Evolutionary conservation across 192 early-diverging fungal species (phyloP), one percentile per base, ranked within the genome.

Genomic region (Rhizophagus prolifer): DNA sequence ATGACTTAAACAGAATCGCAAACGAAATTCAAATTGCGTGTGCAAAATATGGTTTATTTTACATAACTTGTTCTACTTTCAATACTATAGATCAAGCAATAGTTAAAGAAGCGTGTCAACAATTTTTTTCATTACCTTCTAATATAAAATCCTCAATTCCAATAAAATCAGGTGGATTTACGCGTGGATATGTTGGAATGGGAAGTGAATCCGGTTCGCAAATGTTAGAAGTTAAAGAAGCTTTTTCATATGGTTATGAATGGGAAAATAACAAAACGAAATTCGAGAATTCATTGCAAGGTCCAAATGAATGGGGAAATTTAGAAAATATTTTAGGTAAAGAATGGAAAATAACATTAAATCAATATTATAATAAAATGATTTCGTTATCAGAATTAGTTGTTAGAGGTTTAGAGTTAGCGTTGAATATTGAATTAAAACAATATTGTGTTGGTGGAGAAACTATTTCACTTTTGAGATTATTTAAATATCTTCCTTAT

Each of bases 221-320:
- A 7, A 82, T 82, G 9, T 81, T 85, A 26, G 90, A 91, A 79
- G 78, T 86, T 25, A 91, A 91, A 78, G 86, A 90, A 75, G 90
- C 84, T 0, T 90, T 91, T 62, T 82, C 80, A 13, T 90, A 89
- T 73, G 90, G 90, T 1, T 86, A 83, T 38, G 80, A 82, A 6
- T 84, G 85, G 84, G 31, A 47, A 26, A 47, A 67, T 14, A 14
- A 54, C 4, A 46, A 72, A 14, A 2, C 41, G 41, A 77, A 71
- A 30, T 63, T 47, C 28, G n/a, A 76, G 23, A 91, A 90, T 71
- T 76, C 76, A 10, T 79, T 91, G 30, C 81, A 86, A 38, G 90
- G 88, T 9, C 79, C 79, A 7, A 91, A 91, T 66, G 65, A 81
- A 30, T 91, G 88, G 85, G 79, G 85, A 7, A 30, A 68, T 14